Conservation (phyloP, 164 flowering plant species). For the grape (Vitis vinifera) region DNA sequence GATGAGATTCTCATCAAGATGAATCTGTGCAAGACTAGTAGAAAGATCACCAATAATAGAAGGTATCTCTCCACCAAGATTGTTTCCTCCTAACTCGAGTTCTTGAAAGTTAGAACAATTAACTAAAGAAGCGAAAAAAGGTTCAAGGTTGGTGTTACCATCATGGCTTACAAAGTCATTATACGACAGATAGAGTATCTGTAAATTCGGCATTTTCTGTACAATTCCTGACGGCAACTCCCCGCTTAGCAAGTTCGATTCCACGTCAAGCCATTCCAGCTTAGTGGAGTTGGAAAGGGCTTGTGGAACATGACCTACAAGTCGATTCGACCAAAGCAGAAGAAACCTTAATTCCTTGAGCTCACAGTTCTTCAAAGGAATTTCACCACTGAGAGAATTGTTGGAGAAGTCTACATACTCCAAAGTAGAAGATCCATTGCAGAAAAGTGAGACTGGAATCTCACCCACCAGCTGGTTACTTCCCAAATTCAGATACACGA, state of each 20-base stretch:
- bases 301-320: constrained; percentile 61
- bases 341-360: constrained; percentile 55
- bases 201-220: constrained; percentile 50
- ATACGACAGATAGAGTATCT: constrained; percentile 70
- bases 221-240: constrained; percentile 60
- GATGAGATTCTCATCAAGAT: constrained; percentile 70
- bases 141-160: constrained; percentile 60
- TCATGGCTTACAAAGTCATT: constrained; percentile 66
- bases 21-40: constrained; percentile 52
- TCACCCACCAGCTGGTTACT: constrained; percentile 56
- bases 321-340: constrained; percentile 77
- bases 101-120: constrained; percentile 71
- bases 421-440: constrained; percentile 53
- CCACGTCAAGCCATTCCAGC: constrained; percentile 85
- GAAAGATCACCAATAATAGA: constrained; percentile 66
- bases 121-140: constrained; percentile 63
- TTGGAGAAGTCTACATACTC: constrained; percentile 81
- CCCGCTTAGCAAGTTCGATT: constrained; percentile 61
- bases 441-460: constrained; percentile 56
- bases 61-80: constrained; percentile 73
- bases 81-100: constrained; percentile 75
- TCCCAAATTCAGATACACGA: constrained; percentile 67
- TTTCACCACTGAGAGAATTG: constrained; percentile 67
- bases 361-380: constrained; percentile 55
- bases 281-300: constrained; percentile 68